A percentile compares a stretch with the other conserved stretches of the same genome.
Evolutionary conservation across 805 yeast species (phyloP).

Genomic region (Saccharomycodes ludwigii): DNA sequence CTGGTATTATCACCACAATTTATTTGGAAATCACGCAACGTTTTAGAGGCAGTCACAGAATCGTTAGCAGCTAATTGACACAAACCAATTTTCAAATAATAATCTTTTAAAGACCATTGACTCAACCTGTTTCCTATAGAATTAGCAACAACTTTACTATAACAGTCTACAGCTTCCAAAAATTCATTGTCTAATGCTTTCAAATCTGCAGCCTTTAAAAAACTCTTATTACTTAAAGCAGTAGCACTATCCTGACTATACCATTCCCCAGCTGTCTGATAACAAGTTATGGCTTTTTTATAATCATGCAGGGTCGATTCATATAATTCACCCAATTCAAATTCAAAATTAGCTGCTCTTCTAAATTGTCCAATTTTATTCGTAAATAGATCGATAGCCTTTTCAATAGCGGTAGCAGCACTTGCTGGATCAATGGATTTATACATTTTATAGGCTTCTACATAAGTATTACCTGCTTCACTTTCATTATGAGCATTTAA

Average conservation of each 20-base stretch:
- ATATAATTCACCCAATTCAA: slow-evolving; percentile 79
- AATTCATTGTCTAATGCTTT: slow-evolving; percentile 68
- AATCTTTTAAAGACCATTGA: slow-evolving; percentile 88
- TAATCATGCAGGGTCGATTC: slow-evolving; percentile 63
- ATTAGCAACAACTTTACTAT: slow-evolving; percentile 66
- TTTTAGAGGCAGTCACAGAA: slow-evolving; percentile 70
- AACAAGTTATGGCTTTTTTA: slow-evolving; percentile 58
- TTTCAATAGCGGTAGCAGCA: slow-evolving; percentile 69
- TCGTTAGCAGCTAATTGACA: slow-evolving; percentile 81
- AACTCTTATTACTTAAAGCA: slow-evolving; percentile 81
- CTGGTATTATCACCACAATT: slow-evolving; percentile 48
- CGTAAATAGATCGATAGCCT: slow-evolving; percentile 76
- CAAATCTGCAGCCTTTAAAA: slow-evolving; percentile 80
- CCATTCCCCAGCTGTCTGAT: slow-evolving; percentile 95
- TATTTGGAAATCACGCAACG: slow-evolving; percentile 46
- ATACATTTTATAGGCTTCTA: slow-evolving; percentile 85
- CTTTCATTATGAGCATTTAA: slow-evolving; percentile 64
- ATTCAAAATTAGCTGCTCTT: slow-evolving; percentile 87
- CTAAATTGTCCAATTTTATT: slow-evolving; percentile 80
- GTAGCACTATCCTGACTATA: slow-evolving; percentile 86
- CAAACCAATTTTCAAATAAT: slow-evolving; percentile 70
- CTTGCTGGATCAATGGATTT: slow-evolving; percentile 59
- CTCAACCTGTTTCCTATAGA: slow-evolving; percentile 63
- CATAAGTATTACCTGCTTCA: slow-evolving; percentile 81
- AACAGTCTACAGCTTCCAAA: slow-evolving; percentile 60